Percentiles rank a stretch among this genome's conserved stretches.
phyloP scores from a whole-genome alignment of 306 rosid genomes.

The Corylus heterophylla region DNA sequence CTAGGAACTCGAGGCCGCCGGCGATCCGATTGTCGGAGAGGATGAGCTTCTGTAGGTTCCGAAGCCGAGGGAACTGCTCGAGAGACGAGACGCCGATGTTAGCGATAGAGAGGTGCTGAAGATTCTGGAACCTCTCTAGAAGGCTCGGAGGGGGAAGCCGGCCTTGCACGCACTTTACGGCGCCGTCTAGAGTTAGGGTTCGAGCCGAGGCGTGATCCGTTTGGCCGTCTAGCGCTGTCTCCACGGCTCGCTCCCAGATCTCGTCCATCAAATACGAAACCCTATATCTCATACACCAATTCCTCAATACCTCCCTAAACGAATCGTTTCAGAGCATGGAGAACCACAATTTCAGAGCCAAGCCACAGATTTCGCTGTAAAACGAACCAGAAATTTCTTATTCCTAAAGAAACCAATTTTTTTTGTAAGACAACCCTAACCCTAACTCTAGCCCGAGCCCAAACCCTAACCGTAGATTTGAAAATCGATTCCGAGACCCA shows the following conservation, averaged over 20 bases:
- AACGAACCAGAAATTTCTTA: not conserved
- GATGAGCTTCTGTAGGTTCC: conserved; percentile 65
- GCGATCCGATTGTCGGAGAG: conserved; percentile 90
- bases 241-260: conserved; percentile 97
- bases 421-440: not conserved
- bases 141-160: conserved; percentile 80
- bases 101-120: conserved; percentile 86
- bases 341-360: conserved; percentile 9
- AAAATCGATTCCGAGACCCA: not conserved
- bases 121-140: conserved; percentile 76
- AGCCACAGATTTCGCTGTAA: not conserved
- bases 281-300: conserved; percentile 56
- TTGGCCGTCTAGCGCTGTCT: conserved; percentile 84
- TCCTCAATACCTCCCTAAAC: conserved; percentile 2
- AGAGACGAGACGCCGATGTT: conserved; percentile 85
- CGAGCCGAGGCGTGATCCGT: conserved; percentile 65
- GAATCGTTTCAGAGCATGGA: not conserved
- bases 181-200: conserved; percentile 83
- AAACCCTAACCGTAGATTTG: conserved; percentile 14
- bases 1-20: conserved; percentile 73
- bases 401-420: not conserved
- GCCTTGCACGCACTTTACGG: conserved; percentile 86
- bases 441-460: conserved; percentile 5
- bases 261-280: conserved; percentile 78
- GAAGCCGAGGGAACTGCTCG: conserved; percentile 83